Conservation (phyloP, 192 early-diverging fungal species). For the Entomortierella chlamydospora region DNA sequence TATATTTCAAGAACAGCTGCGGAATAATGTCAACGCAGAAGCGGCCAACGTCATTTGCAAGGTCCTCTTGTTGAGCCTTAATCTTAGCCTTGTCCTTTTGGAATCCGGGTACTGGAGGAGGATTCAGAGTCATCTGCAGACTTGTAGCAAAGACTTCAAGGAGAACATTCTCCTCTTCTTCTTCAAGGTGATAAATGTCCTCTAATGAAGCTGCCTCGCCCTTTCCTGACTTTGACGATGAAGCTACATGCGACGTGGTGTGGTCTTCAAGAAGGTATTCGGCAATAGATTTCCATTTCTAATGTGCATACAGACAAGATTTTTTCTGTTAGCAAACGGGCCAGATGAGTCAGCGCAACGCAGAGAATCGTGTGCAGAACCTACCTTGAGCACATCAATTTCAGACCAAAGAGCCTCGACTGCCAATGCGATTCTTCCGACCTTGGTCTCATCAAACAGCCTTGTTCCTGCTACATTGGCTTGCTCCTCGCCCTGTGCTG, state of each 20-base stretch:
- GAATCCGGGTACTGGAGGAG: conserved; percentile 40
- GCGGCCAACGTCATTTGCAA: conserved; percentile 56
- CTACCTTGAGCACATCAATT: conserved; percentile 43
- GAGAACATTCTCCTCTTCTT: conserved; percentile 67
- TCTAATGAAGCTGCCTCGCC: conserved; percentile 26
- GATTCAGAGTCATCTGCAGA: conserved; percentile 46
- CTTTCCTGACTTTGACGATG: conserved; percentile 5
- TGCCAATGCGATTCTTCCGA: conserved; percentile 52
- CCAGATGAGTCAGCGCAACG: not conserved
- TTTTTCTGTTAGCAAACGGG: not conserved
- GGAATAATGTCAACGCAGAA: conserved; percentile 54
- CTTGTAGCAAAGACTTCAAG: conserved; percentile 61
- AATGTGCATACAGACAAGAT: not conserved
- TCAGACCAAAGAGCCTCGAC: conserved; percentile 57
- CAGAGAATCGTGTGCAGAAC: not conserved
- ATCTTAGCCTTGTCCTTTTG: conserved; percentile 50
- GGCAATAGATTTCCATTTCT: conserved; percentile 64
- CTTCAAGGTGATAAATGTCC: conserved; percentile 56
- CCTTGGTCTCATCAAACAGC: conserved; percentile 51
- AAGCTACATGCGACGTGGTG: conserved; percentile 1
- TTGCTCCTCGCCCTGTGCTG: not conserved
- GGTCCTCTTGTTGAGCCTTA: conserved; percentile 52
- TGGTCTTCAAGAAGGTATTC: conserved; percentile 62
- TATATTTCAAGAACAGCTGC: conserved; percentile 59
- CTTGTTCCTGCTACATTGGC: conserved; percentile 7